Conservation (phyloP, 331 rosid species). For the Quercus lobata region DNA sequence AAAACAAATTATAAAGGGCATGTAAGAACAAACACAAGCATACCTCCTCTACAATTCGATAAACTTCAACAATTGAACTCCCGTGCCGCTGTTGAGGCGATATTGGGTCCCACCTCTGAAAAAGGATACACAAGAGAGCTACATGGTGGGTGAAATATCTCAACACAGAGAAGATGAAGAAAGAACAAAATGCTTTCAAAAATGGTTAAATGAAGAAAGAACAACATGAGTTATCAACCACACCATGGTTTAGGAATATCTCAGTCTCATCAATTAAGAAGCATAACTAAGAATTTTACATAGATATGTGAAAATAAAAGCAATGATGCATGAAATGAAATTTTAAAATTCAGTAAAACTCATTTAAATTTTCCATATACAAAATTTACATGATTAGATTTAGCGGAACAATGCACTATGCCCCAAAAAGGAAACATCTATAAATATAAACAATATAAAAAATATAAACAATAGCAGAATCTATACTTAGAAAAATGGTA, state of each 20-base stretch:
- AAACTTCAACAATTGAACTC: slow-evolving; percentile 91
- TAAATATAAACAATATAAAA: not conserved
- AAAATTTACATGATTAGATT: no score
- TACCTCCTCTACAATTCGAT: slow-evolving; percentile 99
- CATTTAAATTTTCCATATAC: no score
- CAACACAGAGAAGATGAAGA: slow-evolving; percentile 11
- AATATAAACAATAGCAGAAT: not conserved
- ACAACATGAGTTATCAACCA: no score
- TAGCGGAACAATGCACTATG: no score
- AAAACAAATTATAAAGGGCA: not conserved
- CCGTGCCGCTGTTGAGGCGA: slow-evolving; percentile 97
- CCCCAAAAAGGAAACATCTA: not conserved
- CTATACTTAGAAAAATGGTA: not conserved
- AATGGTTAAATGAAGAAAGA: no score
- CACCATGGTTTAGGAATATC: no score
- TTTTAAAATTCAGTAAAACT: no score
- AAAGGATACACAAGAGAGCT: slow-evolving; percentile 16
- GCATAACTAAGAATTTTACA: no score
- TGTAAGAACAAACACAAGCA: not conserved
- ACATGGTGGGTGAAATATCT: slow-evolving; percentile 1
- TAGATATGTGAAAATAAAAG: no score
- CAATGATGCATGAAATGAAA: no score
- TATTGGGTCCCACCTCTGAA: slow-evolving; percentile 90
- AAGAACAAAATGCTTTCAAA: not conserved
- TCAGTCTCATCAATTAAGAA: no score